These are phyloP conservation scores for Sporothrix curviconia DNA, from an alignment of 2,329 filamentous ascomycete genomes.

Conservation along the genomic window DNA sequence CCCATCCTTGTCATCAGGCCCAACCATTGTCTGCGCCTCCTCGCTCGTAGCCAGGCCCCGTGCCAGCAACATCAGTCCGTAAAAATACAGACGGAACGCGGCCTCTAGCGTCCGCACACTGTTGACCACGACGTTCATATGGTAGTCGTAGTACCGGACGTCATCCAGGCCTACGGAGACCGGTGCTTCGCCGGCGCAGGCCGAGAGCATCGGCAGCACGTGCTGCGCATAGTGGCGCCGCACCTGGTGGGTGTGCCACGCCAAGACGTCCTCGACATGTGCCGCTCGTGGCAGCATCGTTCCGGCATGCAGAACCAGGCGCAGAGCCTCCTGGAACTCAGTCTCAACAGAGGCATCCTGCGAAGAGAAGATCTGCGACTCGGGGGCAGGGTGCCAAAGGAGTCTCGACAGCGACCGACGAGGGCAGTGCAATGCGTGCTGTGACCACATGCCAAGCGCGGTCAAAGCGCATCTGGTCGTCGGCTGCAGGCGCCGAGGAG, in stretches of 20 bases:
- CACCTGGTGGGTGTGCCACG: constrained; percentile 57
- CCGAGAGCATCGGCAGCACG: constrained; percentile 49
- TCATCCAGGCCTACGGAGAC: constrained; percentile 2
- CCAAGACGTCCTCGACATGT: constrained; percentile 49
- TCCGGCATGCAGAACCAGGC: constrained; percentile 45
- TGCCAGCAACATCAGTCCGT: constrained; percentile 46
- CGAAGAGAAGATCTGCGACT: constrained; percentile 29
- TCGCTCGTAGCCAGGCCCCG: constrained; percentile 36
- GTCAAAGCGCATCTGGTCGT: constrained; percentile 53
- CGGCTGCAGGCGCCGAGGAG: constrained; percentile 21
- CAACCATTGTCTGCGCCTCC: not conserved
- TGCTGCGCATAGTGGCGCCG: constrained; percentile 54
- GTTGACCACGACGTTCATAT: constrained; percentile 40
- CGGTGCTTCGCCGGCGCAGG: constrained; percentile 28
- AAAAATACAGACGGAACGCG: constrained; percentile 51
- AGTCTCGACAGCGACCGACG: constrained; percentile 50
- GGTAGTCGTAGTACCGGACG: constrained; percentile 30
- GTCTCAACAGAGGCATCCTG: constrained; percentile 31
- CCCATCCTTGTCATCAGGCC: not conserved
- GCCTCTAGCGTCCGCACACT: constrained; percentile 54
- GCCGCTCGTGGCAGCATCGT: constrained; percentile 41
- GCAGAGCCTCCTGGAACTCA: constrained; percentile 46
- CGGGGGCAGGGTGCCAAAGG: constrained; percentile 42
- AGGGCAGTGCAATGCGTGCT: constrained; percentile 48
- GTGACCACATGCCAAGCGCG: constrained; percentile 58